Conservation (phyloP, 1,139 yeast genomes). For the Scheffersomyces titani region DNA sequence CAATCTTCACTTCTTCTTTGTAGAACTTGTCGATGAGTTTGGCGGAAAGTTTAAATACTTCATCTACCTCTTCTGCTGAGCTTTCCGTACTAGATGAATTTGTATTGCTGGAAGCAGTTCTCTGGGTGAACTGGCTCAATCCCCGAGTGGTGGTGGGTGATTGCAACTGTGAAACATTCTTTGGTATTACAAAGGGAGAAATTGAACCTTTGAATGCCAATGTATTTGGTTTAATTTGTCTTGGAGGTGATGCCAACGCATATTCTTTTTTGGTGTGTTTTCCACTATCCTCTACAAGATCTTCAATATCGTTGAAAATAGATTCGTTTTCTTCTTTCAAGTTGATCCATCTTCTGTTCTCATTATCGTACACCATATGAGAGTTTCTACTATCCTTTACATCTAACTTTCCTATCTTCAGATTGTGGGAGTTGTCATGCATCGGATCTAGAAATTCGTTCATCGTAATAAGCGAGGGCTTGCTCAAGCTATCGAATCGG, state of each 20-base stretch:
- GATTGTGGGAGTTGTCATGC: slow-evolving; percentile 5
- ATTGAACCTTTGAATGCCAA: background rate
- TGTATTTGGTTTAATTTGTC: background rate
- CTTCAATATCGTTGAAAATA: slow-evolving; percentile 57
- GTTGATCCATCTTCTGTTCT: slow-evolving; percentile 51
- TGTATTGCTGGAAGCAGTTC: slow-evolving; percentile 34
- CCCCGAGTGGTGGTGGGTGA: slow-evolving; percentile 15
- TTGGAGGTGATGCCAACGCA: slow-evolving; percentile 9
- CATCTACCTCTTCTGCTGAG: slow-evolving; percentile 22
- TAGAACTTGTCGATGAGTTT: slow-evolving; percentile 43
- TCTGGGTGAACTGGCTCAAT: slow-evolving; percentile 31
- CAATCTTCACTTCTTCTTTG: slow-evolving; percentile 54
- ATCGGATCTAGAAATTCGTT: slow-evolving; percentile 25
- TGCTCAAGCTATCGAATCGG: slow-evolving; percentile 23
- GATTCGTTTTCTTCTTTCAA: slow-evolving; percentile 44
- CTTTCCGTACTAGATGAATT: slow-evolving; percentile 7
- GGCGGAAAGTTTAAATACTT: slow-evolving; percentile 37
- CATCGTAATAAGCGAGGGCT: slow-evolving; percentile 38
- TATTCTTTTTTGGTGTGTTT: slow-evolving; percentile 3
- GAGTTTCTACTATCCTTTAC: slow-evolving; percentile 11
- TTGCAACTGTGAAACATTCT: slow-evolving; percentile 5
- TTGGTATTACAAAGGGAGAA: background rate
- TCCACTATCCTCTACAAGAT: slow-evolving; percentile 16
- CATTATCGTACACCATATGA: slow-evolving; percentile 64
- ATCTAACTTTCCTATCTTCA: slow-evolving; percentile 4